Percentiles rank a stretch among this genome's conserved stretches.
phyloP scores from a whole-genome alignment of 805 yeast species.

The Candida odintsovae region DNA sequence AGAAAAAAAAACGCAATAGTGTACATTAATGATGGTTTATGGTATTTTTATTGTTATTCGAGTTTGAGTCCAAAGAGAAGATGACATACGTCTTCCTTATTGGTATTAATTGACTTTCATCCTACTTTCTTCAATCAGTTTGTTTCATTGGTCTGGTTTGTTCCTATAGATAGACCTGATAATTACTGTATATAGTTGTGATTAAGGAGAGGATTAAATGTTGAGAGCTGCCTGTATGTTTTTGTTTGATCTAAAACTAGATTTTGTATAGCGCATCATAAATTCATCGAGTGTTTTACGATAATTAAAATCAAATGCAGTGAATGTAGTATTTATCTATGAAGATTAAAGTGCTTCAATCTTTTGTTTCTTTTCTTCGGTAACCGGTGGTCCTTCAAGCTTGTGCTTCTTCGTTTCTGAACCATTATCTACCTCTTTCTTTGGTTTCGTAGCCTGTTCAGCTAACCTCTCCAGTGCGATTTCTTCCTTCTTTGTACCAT shows the following conservation, averaged over 20 bases:
- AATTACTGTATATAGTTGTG: neutral
- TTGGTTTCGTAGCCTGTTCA: neutral
- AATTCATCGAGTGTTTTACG: neutral
- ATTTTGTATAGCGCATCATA: neutral
- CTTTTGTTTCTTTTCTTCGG: neutral
- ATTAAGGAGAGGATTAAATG: neutral
- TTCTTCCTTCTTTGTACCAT: slow-evolving; percentile 8
- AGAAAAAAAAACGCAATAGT: neutral
- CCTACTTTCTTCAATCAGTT: neutral
- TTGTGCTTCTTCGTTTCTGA: neutral
- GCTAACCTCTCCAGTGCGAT: slow-evolving; percentile 1
- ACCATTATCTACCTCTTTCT: neutral
- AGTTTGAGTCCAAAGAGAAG: neutral
- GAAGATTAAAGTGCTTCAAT: neutral
- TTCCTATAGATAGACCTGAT: neutral
- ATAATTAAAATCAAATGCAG: neutral
- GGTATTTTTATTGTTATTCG: neutral
- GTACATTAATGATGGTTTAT: neutral
- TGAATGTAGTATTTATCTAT: neutral
- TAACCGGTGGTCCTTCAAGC: neutral
- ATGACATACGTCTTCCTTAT: too few relatives aligned
- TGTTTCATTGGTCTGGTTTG: neutral
- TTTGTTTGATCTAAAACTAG: neutral
- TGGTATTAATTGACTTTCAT: neutral
- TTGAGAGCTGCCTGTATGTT: neutral